Base-by-base conservation (phyloP, 1,284 basidiomycete species). In the Fereydounia khargensis region DNA sequence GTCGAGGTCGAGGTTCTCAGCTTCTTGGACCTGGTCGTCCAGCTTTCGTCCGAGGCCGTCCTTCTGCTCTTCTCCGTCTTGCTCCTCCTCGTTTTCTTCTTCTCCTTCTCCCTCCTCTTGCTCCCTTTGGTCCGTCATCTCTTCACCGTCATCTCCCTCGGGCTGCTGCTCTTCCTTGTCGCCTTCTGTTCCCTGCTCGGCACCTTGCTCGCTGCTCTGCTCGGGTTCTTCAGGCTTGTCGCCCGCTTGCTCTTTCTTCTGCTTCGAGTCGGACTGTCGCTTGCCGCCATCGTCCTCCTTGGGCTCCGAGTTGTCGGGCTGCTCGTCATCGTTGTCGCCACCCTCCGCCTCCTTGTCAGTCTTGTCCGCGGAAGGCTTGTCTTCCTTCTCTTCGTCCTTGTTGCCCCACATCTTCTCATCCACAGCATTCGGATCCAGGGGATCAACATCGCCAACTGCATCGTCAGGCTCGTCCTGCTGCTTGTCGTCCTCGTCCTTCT, bases 391-490 rank as follows among this genome's bases (percentile, higher is more conserved):
- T 39, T 81, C 77, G 4, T 77, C 64, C 60, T 92, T 86, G 57
- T 91, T 88, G 25, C 87, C 90, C 94, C 95, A 97, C 63, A 98
- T 81, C 79, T 97, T 97, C 78, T 98, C 94, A 71, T 98, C 94
- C 9, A 96, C 84, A 0, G 86, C 86, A 20, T 84, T 82, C 7
- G 89, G 88, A 77, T 96, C 91, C n/a, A 84, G 80, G 2, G 85
- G 83, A 77, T 95, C 91, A 32, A 96, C 80, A 51, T 92, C 83
- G 21, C 85, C 91, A 20, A 94, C 77, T 47, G 86, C 85, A 61
- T 97, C 92, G 34, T 96, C 90, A 16, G 83, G 81, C 33, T 82
- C 81, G 16, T 77, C 73, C 31, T 86, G 84, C 3, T 80, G 58
- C 17, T 44, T 53, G 2, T 82, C 81, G 0, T 79, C 78, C 2